These are phyloP conservation scores for Fulvia fulva DNA, from an alignment of 2,329 filamentous ascomycete species.

Conservation along the genomic window DNA sequence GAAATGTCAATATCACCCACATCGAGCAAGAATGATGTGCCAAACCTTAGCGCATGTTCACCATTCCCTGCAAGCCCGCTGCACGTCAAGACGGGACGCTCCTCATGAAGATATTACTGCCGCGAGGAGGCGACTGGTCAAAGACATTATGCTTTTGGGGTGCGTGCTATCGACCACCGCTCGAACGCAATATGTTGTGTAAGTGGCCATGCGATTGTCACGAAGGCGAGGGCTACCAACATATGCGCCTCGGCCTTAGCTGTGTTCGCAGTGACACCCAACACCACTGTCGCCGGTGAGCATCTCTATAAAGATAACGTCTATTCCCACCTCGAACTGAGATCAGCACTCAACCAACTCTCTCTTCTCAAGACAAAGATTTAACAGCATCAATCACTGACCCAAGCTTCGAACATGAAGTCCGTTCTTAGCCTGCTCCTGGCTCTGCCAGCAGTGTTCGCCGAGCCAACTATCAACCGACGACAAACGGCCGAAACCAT, in stretches of 20 bases:
- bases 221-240: background rate
- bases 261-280: background rate
- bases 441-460: conserved; percentile 19
- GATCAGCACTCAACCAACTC: conserved; percentile 1
- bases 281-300: background rate
- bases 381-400: background rate
- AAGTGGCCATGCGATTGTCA: background rate
- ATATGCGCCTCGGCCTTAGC: background rate
- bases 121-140: background rate
- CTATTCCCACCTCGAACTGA: background rate
- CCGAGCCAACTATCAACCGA: conserved; percentile 17
- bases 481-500: conserved; percentile 18
- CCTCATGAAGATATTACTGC: background rate
- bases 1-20: background rate
- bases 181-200: background rate
- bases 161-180: background rate
- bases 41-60: background rate
- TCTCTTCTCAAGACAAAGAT: background rate
- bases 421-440: conserved; percentile 18
- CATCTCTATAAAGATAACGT: background rate
- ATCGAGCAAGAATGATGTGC: background rate
- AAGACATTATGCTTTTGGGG: background rate
- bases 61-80: background rate
- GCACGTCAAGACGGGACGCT: background rate
- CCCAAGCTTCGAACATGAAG: conserved; percentile 15